These are phyloP conservation scores for Leccinellum albellum DNA, from an alignment of 768 basidiomycete genomes.

Conservation along the genomic window DNA sequence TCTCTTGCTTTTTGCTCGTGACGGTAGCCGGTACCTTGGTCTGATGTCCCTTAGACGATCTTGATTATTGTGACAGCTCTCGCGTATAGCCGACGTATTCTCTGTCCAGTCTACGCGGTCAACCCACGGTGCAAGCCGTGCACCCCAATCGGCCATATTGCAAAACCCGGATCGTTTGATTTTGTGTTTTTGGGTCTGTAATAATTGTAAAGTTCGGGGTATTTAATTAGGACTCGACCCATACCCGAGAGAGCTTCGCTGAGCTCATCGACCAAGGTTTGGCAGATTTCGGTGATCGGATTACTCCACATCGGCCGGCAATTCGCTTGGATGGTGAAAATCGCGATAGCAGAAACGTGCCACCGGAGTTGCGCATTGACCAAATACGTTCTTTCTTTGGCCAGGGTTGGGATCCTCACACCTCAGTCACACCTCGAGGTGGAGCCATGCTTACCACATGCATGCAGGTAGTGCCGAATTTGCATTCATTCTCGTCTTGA, in stretches of 20 bases:
- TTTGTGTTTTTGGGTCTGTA: conserved; percentile 3
- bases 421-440: conserved; percentile 36
- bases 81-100: conserved; percentile 7
- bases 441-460: conserved; percentile 33
- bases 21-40: conserved; percentile 21
- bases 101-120: conserved; percentile 1
- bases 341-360: conserved; percentile 13
- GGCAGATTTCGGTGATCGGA: conserved; percentile 21
- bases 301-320: conserved; percentile 25
- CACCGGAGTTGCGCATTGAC: conserved; percentile 19
- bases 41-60: conserved; percentile 15
- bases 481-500: conserved; percentile 28
- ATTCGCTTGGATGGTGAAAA: conserved; percentile 17
- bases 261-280: conserved; percentile 29
- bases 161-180: conserved; percentile 5
- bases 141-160: conserved; percentile 8
- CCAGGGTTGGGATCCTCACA: conserved; percentile 29
- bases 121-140: conserved; percentile 7
- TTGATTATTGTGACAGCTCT: conserved; percentile 5
- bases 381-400: conserved; percentile 5
- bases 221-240: conserved; percentile 18
- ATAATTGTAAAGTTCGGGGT: conserved; percentile 19
- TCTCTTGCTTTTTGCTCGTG: background rate
- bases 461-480: conserved; percentile 25
- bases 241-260: conserved; percentile 24